A percentile compares a stretch with the other conserved stretches of the same genome.
Conservation (phyloP, 495 filamentous ascomycete species). For the Aspergillus wentii region DNA sequence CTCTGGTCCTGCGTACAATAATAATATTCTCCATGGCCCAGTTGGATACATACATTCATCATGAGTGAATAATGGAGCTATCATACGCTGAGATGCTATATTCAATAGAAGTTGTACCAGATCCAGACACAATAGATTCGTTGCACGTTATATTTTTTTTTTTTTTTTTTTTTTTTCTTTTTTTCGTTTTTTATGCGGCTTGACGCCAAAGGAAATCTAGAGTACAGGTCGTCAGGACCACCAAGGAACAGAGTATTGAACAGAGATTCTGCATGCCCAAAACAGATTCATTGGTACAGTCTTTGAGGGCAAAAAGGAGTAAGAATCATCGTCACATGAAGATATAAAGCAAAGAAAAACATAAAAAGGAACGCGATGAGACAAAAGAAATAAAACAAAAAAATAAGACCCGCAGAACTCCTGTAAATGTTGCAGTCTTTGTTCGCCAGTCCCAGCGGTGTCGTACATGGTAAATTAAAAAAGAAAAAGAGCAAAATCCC, state of each 20-base stretch:
- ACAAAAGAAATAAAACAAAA: constrained; percentile 2
- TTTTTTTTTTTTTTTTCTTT: constrained; percentile 3
- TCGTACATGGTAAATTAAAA: constrained; percentile 7
- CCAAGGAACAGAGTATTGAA: neutral
- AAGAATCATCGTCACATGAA: too few species aligned
- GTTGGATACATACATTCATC: neutral
- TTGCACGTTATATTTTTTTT: constrained; percentile 9
- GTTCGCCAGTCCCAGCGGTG: neutral
- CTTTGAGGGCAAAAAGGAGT: neutral
- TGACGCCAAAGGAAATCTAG: neutral
- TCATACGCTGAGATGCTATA: neutral
- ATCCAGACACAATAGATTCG: neutral
- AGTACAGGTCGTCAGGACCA: constrained; percentile 3
- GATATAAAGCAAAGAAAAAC: neutral
- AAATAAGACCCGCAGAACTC: constrained; percentile 1
- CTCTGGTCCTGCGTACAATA: neutral
- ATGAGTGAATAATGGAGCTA: neutral
- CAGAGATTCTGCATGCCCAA: neutral
- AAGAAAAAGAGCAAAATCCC: constrained; percentile 10
- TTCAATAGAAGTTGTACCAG: neutral
- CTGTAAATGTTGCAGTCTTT: neutral
- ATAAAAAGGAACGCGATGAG: neutral
- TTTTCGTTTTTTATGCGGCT: neutral
- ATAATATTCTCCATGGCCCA: neutral
- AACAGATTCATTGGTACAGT: constrained; percentile 3